These are phyloP conservation scores for Xylaria nigripes DNA, from an alignment of 495 filamentous ascomycete genomes.

Conservation along the genomic window DNA sequence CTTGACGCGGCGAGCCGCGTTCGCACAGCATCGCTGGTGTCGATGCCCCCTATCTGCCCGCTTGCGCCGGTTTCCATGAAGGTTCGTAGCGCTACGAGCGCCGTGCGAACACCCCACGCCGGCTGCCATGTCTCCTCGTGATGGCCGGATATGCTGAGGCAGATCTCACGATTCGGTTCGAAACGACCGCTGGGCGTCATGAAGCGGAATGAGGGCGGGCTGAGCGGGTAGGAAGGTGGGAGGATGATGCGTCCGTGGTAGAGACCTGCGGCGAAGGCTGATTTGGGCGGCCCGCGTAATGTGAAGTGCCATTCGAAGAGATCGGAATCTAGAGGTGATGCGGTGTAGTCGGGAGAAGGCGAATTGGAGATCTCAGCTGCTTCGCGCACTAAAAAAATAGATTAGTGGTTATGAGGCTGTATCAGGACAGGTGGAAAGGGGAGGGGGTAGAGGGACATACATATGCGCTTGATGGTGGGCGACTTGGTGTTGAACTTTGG, in stretches of 20 bases:
- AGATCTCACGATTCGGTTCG: slow-evolving; percentile 96
- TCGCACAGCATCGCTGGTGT: slow-evolving; percentile 55
- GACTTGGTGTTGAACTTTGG: slow-evolving; percentile 64
- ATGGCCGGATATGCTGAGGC: slow-evolving; percentile 83
- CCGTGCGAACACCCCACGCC: slow-evolving; percentile 86
- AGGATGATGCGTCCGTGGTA: slow-evolving; percentile 96
- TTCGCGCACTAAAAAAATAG: slow-evolving; percentile 63
- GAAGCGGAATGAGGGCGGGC: slow-evolving; percentile 90
- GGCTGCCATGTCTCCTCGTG: slow-evolving; percentile 99
- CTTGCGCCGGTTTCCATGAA: slow-evolving; percentile 69
- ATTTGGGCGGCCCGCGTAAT: slow-evolving; percentile 75
- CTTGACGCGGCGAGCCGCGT: slow-evolving; percentile 57
- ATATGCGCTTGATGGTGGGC: slow-evolving; percentile 71
- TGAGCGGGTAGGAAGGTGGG: slow-evolving; percentile 78
- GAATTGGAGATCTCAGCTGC: slow-evolving; percentile 69
- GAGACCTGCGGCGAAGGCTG: slow-evolving; percentile 68
- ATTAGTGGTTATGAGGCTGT: slow-evolving; percentile 8
- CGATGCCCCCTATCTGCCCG: slow-evolving; percentile 84
- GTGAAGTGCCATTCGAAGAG: slow-evolving; percentile 99
- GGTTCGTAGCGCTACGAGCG: slow-evolving; percentile 57
- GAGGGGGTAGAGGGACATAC: slow-evolving; percentile 31
- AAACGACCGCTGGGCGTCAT: slow-evolving; percentile 86
- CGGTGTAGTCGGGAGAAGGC: slow-evolving; percentile 74
- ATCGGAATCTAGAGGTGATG: slow-evolving; percentile 72
- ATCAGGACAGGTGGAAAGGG: slow-evolving; percentile 14